Base-by-base conservation (phyloP, 257 asterid genomes). In the Solanum piurae region DNA sequence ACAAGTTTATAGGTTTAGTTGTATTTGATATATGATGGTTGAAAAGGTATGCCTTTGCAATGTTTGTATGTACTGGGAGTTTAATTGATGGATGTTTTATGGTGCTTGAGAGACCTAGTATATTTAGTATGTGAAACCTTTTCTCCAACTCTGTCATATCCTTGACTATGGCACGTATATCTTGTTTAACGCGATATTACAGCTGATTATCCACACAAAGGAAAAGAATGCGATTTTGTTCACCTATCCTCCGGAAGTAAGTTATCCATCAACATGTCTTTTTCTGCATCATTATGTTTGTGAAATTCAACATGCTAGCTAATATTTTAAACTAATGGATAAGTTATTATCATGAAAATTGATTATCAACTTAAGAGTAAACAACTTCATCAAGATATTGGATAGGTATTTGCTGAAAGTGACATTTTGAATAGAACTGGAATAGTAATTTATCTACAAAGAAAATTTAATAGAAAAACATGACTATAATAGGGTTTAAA, bases 161-260 rank as follows among this genome's bases (percentile, higher is more conserved):
- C 52, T 72, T 97, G 96, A 97, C 98, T 34, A 58, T 93, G 92
- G 97, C 96, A 97, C 89, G 94, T 96, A 96, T 97, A 90, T 97
- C 29, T 86, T 95, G 87, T 92, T 93, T 92, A 96, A 95, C 69
- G 99, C 93, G 89, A 86, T 95, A 44, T 85, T 95, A 87, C 99
- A 96, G 90, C 88, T 97, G 92, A 85, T 95, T 83, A 87, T 92
- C 66, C 90, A 91, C 88, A 55, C 95, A 44, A 96, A 95, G 98
- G 98, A 96, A 86, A 96, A 94, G 94, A 94, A 96, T 46, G 98
- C 98, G 40, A 93, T 97, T 90, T 90, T 97, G 82, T 96, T 94
- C 90, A 97, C 99, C 83, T 93, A 96, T 89, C 94, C 99, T 84
- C 98, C 95, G 9, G 91, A 91, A 8, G 99, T 97, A 92, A 95